phyloP scores from a whole-genome alignment of 306 rosid species.

The Cicer judaicum region DNA sequence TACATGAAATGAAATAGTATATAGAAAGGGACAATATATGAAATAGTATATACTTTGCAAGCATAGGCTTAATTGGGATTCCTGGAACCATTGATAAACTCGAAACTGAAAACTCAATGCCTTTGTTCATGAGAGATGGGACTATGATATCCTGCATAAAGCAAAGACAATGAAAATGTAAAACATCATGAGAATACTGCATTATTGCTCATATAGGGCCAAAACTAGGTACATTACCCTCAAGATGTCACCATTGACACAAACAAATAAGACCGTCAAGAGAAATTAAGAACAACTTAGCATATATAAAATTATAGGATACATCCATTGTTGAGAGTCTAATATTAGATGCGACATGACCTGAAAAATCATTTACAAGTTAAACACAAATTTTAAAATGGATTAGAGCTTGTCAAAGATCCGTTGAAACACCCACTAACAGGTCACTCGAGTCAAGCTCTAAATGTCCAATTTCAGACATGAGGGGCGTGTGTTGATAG shows the following conservation, averaged over 20 bases:
- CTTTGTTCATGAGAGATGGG: conserved; percentile 79
- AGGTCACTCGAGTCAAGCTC: background rate
- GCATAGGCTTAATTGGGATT: conserved; percentile 96
- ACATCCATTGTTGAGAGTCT: conserved; percentile 1
- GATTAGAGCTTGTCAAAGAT: background rate
- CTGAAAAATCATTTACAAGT: background rate
- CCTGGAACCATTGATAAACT: conserved; percentile 92
- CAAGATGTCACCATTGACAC: background rate
- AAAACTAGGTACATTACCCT: conserved; percentile 14
- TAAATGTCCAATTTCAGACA: background rate
- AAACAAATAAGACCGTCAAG: conserved; percentile 5
- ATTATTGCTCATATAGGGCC: conserved; percentile 26
- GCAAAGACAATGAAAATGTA: conserved; percentile 37
- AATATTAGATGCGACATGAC: background rate
- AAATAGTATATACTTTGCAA: conserved; percentile 72
- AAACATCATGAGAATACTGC: conserved; percentile 32
- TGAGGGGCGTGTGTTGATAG: background rate
- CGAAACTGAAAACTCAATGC: conserved; percentile 75
- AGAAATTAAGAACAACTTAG: conserved; percentile 28
- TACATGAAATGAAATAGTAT: conserved; percentile 31
- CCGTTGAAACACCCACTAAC: background rate
- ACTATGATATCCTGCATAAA: conserved; percentile 76
- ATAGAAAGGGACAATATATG: conserved; percentile 7
- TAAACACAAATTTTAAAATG: background rate
- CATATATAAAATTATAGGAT: conserved; percentile 1